Percentiles rank a stretch among this genome's conserved stretches.
phyloP scores from a whole-genome alignment of 179 eudicot genomes.

The Beta lomatogona region DNA sequence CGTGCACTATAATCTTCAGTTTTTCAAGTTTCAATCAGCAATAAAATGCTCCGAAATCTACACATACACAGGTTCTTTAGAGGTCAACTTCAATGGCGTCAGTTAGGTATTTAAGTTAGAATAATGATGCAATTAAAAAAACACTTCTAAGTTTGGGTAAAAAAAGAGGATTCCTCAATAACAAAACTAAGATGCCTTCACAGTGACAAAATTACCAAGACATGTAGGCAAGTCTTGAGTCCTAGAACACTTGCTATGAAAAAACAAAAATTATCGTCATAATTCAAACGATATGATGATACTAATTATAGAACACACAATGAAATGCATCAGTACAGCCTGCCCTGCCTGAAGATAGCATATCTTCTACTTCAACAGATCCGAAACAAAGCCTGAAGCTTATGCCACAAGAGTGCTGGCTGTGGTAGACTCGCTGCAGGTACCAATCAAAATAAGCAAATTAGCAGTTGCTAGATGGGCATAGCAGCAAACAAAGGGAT shows the following conservation, averaged over 20 bases:
- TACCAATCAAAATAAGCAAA: not conserved
- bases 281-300: slow-evolving; percentile 18
- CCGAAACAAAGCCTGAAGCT: slow-evolving; percentile 11
- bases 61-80: too few relatives aligned
- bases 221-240: not conserved
- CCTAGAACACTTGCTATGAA: slow-evolving; percentile 4
- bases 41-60: too few relatives aligned
- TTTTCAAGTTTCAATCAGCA: too few relatives aligned
- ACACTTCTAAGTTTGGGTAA: not conserved
- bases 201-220: slow-evolving; percentile 6
- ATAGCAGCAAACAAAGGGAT: not conserved
- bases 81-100: too few relatives aligned
- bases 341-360: not conserved
- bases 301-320: slow-evolving; percentile 17
- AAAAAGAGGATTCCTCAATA: not conserved
- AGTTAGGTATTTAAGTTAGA: not conserved
- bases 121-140: not conserved
- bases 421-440: slow-evolving; percentile 55
- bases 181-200: slow-evolving; percentile 8
- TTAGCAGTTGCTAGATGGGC: too few relatives aligned
- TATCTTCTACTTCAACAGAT: not conserved
- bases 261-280: slow-evolving; percentile 19
- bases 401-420: slow-evolving; percentile 57
- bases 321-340: not conserved
- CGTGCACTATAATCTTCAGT: too few relatives aligned